Evolutionary conservation across 2,329 filamentous ascomycete species (phyloP), one percentile per base, ranked within the genome.

Genomic region (Alternaria panax): DNA sequence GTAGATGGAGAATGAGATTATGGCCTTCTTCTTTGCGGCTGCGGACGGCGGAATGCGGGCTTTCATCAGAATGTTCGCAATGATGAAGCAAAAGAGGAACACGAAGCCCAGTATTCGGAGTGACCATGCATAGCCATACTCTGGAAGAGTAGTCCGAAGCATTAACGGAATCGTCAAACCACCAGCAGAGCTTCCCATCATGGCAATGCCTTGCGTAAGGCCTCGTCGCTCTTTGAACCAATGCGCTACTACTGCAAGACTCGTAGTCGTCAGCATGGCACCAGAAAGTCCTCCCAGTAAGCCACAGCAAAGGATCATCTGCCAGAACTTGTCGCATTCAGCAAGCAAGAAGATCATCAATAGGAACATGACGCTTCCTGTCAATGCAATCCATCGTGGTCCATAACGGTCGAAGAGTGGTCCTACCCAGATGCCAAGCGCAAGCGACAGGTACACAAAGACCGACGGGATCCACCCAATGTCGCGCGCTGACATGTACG

Each of bases 401-500:
- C 75, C 75, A 36, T 77, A 76, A n/a, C 71, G 69, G 47, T 77
- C 75, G 54, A 77, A 97, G 14, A 96, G 80, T 0, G 93, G 93
- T 0, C 93, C 93, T 47, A 96, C 87, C 71, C 94, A 92, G 18
- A 97, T 85, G 14, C 92, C 92, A 34, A 92, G 86, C 67, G 93
- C 90, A 74, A 97, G 94, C 51, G 89, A 87, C 7, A 96, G 80
- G 69, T 95, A 95, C 3, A 90, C 87, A 71, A 93, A 95, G n/a
- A 96, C 80, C 43, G 90, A 91, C 62, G 95, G 93, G 51, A 97
- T 91, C 93, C 93, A 97, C n/a, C 92, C 92, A 20, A 94, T 87
- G 9, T 88, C 65, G 87, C 87, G 63, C 79, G 72, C 66, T 9
- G 68, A 86, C 74, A 92, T 88, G 30, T 82, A 76, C 7, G 83